phyloP scores from a whole-genome alignment of 345 rosid genomes.

The Syzygium oleosum region DNA sequence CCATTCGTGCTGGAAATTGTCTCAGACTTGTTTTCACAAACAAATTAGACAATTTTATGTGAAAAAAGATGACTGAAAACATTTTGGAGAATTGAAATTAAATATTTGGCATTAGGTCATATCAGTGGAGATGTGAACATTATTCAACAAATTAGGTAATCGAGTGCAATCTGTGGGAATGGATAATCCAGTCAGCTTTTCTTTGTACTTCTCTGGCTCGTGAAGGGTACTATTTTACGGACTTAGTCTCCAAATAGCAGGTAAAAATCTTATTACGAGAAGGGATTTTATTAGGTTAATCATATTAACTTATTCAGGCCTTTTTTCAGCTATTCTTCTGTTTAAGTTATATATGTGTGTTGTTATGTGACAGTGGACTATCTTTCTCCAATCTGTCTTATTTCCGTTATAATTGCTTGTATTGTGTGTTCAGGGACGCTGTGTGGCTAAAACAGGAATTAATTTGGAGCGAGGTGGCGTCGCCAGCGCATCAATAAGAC shows the following conservation, averaged over 20 bases:
- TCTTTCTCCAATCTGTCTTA: background rate
- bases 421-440: slow-evolving; percentile 44
- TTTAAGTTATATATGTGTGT: background rate
- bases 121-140: background rate
- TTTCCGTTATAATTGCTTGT: background rate
- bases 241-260: background rate
- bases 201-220: background rate
- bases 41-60: background rate
- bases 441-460: slow-evolving; percentile 63
- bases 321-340: background rate
- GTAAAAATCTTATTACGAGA: background rate
- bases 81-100: background rate
- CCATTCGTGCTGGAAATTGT: background rate
- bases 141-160: background rate
- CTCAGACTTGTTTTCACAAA: background rate
- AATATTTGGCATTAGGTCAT: background rate
- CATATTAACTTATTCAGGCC: background rate
- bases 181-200: background rate
- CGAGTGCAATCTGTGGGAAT: background rate
- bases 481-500: slow-evolving; percentile 62
- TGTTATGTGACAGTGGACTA: background rate
- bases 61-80: background rate
- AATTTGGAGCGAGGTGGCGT: slow-evolving; percentile 73
- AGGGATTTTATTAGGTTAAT: background rate
- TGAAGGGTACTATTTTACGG: background rate